A percentile compares a stretch with the other conserved stretches of the same genome.
Conservation (phyloP, 2,329 filamentous ascomycete genomes). For the Nannizziopsis arthrosporioides region DNA sequence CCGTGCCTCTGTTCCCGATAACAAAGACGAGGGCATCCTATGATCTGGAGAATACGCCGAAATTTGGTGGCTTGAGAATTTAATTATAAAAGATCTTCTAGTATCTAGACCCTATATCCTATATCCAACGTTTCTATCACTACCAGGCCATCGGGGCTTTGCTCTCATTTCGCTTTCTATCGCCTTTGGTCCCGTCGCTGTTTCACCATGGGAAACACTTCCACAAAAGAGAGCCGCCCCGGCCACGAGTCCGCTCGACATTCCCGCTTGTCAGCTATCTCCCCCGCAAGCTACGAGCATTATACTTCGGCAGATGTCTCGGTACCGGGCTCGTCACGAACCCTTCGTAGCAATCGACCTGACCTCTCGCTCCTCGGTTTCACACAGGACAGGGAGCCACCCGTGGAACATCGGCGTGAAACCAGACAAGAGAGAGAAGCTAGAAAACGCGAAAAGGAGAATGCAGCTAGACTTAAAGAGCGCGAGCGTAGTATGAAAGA, state of each 20-base stretch:
- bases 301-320: slow-evolving; percentile 1
- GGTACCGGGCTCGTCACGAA: slow-evolving; percentile 17
- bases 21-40: background rate
- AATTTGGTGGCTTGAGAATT: background rate
- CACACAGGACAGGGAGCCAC: slow-evolving; percentile 39
- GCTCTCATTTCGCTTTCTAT: background rate
- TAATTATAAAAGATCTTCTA: background rate
- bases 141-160: background rate
- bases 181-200: background rate
- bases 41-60: background rate
- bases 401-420: slow-evolving; percentile 57
- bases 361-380: slow-evolving; percentile 51
- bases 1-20: slow-evolving; percentile 2
- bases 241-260: slow-evolving; percentile 11
- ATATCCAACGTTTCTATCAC: background rate
- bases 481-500: slow-evolving; percentile 81
- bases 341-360: slow-evolving; percentile 41
- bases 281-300: slow-evolving; percentile 8
- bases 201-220: slow-evolving; percentile 35
- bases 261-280: slow-evolving; percentile 7
- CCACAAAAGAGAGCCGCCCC: slow-evolving; percentile 37
- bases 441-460: slow-evolving; percentile 70
- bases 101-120: background rate
- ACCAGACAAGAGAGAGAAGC: slow-evolving; percentile 87
- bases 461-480: slow-evolving; percentile 63